Percentiles rank a stretch among this genome's conserved stretches.
phyloP scores from a whole-genome alignment of 768 basidiomycete genomes.

The Termitomyces bulborhizus region DNA sequence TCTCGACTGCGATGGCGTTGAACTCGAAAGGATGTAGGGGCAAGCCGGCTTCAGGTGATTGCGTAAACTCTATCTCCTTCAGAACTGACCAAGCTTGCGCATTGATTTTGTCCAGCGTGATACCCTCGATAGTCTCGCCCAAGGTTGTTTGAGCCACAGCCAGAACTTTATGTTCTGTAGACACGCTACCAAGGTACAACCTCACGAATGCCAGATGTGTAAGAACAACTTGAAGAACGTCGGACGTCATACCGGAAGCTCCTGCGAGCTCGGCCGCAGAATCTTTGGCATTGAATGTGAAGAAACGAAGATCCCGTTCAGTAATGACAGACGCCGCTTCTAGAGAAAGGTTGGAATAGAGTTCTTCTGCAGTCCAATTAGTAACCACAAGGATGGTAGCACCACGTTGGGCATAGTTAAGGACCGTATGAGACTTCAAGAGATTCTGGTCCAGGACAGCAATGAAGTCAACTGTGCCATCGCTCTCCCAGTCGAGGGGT shows the following conservation, averaged over 20 bases:
- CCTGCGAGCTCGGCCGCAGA: conserved; percentile 39
- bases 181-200: conserved; percentile 69
- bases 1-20: conserved; percentile 71
- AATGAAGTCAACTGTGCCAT: conserved; percentile 59
- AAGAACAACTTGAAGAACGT: conserved; percentile 48
- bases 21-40: conserved; percentile 54
- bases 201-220: conserved; percentile 79
- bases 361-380: conserved; percentile 70
- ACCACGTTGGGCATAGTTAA: conserved; percentile 58
- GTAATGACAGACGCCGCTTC: conserved; percentile 39
- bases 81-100: conserved; percentile 63
- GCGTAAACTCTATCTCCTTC: conserved; percentile 43
- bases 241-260: conserved; percentile 25
- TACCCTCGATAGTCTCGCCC: conserved; percentile 38
- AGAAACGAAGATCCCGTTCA: conserved; percentile 50
- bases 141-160: conserved; percentile 44
- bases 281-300: conserved; percentile 50
- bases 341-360: conserved; percentile 59
- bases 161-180: conserved; percentile 44
- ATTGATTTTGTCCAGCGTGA: conserved; percentile 47
- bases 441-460: conserved; percentile 72
- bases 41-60: conserved; percentile 15
- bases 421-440: conserved; percentile 69
- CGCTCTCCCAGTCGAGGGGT: conserved; percentile 43
- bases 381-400: conserved; percentile 73